Conservation (phyloP, 2,329 filamentous ascomycete genomes). For the Eutypa lata region DNA sequence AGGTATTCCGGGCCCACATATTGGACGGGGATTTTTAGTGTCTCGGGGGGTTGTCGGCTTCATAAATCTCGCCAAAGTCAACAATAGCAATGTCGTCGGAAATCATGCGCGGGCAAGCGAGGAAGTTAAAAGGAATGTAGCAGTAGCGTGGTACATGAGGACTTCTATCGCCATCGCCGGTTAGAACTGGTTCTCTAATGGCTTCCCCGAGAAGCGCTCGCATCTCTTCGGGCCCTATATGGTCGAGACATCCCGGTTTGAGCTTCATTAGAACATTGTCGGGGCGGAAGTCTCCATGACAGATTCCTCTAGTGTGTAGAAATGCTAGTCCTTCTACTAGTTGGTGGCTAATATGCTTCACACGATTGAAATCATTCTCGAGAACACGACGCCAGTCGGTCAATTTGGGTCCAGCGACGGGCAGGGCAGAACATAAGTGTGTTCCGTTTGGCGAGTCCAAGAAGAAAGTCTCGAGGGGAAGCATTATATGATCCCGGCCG, state of each 20-base stretch:
- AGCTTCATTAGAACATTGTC: slow-evolving; percentile 12
- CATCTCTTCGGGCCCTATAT: slow-evolving; percentile 4
- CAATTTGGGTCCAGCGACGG: slow-evolving; percentile 7
- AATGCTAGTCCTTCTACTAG: slow-evolving; percentile 5
- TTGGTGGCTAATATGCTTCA: slow-evolving; percentile 7
- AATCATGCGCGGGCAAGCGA: not conserved
- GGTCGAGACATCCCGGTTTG: slow-evolving; percentile 1
- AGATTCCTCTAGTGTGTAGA: slow-evolving; percentile 9
- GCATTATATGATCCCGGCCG: slow-evolving; percentile 4
- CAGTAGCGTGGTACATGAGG: not conserved
- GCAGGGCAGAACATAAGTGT: slow-evolving; percentile 2
- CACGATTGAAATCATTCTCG: not conserved
- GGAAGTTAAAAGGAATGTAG: not conserved
- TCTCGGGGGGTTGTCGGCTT: not conserved
- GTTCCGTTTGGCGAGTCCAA: not conserved
- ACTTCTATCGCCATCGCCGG: not conserved
- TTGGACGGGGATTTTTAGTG: slow-evolving; percentile 2
- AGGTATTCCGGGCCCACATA: slow-evolving; percentile 12
- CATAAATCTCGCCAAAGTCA: slow-evolving; percentile 14
- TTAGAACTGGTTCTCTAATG: not conserved
- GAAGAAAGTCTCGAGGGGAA: slow-evolving; percentile 9
- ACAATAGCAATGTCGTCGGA: slow-evolving; percentile 10
- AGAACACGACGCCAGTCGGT: slow-evolving; percentile 1
- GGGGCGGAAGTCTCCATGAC: slow-evolving; percentile 11
- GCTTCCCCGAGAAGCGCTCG: not conserved